These are phyloP conservation scores for Fusarium torulosum DNA, from an alignment of 2,329 filamentous ascomycete genomes.

Conservation along the genomic window DNA sequence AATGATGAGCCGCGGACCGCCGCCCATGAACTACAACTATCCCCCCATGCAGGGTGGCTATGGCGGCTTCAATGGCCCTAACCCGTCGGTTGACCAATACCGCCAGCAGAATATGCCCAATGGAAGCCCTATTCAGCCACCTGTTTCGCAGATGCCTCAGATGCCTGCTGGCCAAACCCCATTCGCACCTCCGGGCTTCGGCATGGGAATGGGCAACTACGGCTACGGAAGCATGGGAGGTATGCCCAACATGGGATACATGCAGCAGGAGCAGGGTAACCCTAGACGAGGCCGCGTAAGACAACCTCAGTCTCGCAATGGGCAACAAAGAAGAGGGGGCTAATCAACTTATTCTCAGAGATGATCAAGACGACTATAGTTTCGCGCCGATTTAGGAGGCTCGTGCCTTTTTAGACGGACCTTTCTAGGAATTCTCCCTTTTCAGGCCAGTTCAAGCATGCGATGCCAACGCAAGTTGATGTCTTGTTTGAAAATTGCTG, in stretches of 20 bases:
- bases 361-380: slow-evolving; percentile 42
- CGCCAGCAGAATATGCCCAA: slow-evolving; percentile 65
- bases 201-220: slow-evolving; percentile 61
- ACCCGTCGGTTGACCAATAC: slow-evolving; percentile 67
- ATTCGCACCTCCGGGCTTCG: slow-evolving; percentile 65
- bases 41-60: slow-evolving; percentile 68
- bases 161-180: slow-evolving; percentile 59
- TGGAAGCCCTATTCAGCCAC: slow-evolving; percentile 64
- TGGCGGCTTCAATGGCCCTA: slow-evolving; percentile 63
- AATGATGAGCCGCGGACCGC: slow-evolving; percentile 66
- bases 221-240: slow-evolving; percentile 60
- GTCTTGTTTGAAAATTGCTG: slow-evolving; percentile 31
- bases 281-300: slow-evolving; percentile 70
- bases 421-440: slow-evolving; percentile 37
- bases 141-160: slow-evolving; percentile 59
- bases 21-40: slow-evolving; percentile 69
- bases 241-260: slow-evolving; percentile 64
- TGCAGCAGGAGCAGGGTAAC: slow-evolving; percentile 67
- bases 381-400: slow-evolving; percentile 19
- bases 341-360: slow-evolving; percentile 47
- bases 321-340: slow-evolving; percentile 34
- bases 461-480: slow-evolving; percentile 45
- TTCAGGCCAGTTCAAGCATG: slow-evolving; percentile 39
- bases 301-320: slow-evolving; percentile 35
- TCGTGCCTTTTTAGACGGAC: slow-evolving; percentile 35